Evolutionary conservation across 345 rosid species (phyloP), one percentile per base, ranked within the genome.

Genomic region (Ailanthus altissimus): DNA sequence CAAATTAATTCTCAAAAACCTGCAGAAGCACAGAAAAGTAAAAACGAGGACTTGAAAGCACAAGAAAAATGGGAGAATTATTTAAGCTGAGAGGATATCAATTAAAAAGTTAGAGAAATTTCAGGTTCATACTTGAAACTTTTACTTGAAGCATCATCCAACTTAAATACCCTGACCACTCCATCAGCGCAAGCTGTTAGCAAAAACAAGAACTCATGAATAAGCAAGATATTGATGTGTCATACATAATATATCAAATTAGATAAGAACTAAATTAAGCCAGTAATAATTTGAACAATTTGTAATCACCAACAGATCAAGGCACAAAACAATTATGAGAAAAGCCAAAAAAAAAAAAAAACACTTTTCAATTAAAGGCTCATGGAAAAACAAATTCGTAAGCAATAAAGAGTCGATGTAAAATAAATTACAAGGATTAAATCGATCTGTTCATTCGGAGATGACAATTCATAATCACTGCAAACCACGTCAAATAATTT

Each of bases 81-180:
- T 26, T 67, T 15, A 63, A 20, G 28, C 50, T 59, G 4, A 43
- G n/a, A 25, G 10, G 28, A 78, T 67, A 16, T 74, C 9, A 2
- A 53, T 16, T 1, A 63, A 56, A 0, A 51, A 3, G 0, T 53
- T 21, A 83, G 67, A 73, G 26, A 53, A 0, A 12, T 11, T 49
- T 58, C 4, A 43, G 5, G 54, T 72, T 74, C 89, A 20, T 92
- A 96, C 98, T 91, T 96, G 89, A 92, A 93, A 87, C 98, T 92
- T 91, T 92, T 96, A 84, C 94, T 96, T 7, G 91, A 86, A 74
- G 95, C 98, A 82, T 96, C 94, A 75, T 96, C 97, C 88, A 96
- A 83, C 89, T 91, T 92, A 77, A 89, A 94, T 69, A 94, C 88
- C 86, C 99, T 89, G 67, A 91, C 84, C 67, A 86, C 88, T 83